Evolutionary conservation across 2,329 filamentous ascomycete species (phyloP), one percentile per base, ranked within the genome.

Genomic region (Neonectria ditissima): DNA sequence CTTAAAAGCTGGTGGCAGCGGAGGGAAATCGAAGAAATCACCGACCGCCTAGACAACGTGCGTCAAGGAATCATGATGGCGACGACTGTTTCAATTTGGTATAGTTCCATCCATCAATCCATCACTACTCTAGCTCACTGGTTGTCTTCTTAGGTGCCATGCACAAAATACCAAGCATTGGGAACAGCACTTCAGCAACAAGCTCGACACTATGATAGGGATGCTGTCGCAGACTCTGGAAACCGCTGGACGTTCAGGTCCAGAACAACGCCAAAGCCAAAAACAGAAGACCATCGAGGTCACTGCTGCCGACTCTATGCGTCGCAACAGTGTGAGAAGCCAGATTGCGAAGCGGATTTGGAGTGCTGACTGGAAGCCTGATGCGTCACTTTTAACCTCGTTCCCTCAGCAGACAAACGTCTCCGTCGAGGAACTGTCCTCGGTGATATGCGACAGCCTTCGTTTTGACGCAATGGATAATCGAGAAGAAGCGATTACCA

Each of bases 121-220:
- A n/a, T n/a, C n/a, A n/a, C n/a, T n/a, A 11, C n/a, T 20, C 37
- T 8, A 11, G n/a, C 37, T 41, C 10, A 41, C 37, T 18, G 18
- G 9, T n/a, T n/a, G 45, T 37, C 13, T 28, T 20, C 7, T n/a
- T 7, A 62, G 59, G 52, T 34, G 11, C 10, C 41, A n/a, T 28
- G 50, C 37, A 34, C 37, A 37, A n/a, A 26, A 34, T 20, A 51
- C 28, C 2, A 62, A 47, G 32, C 14, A 11, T 30, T 62, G 59
- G 59, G 53, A 62, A 39, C 45, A 56, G 11, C 45, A 45, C 14
- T 62, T 62, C 14, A 62, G 53, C 24, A 37, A 28, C 26, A 62
- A 62, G 20, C 53, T 56, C 9, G 53, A 56, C 14, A 47, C 37
- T 8, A 52, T 62, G 59, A 62, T 62, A 16, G 26, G 10, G 8